Base-by-base conservation (phyloP, 2,329 filamentous ascomycete genomes). In the Trichophyton mentagrophytes region DNA sequence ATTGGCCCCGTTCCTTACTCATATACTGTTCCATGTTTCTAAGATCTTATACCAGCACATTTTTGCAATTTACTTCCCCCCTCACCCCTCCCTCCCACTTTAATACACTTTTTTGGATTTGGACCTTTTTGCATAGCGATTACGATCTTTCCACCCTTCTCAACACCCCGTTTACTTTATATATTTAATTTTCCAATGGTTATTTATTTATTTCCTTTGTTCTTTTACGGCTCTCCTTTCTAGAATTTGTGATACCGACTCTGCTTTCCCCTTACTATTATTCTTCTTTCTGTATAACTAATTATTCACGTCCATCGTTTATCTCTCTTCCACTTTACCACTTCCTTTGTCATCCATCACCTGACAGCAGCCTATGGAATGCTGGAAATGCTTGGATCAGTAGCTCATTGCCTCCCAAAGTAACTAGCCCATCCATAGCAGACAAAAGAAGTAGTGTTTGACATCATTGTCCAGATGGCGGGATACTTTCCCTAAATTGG, bases 191-290 rank as follows among this genome's bases (percentile, higher is more conserved):
- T 30, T 6, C n/a, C 9, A 13, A 38, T 44, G 15, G 13, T 56
- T 55, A 49, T 46, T 60, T 20, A 33, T 20, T 46, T 60, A n/a
- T 36, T 59, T 57, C 22, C 56, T 62, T 9, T 47, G n/a, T 22
- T 61, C 25, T 59, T 58, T 51, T 61, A 51, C 42, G 36, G 22
- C 42, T 61, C 22, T 62, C 17, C 46, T 49, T 20, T 57, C 7
- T 59, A 46, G 27, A 27, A 61, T 65, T 68, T 64, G 67, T 62
- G 67, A 62, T 64, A 65, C 72, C 71, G 71, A 70, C 73, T 69
- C 68, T 44, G 15, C 66, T 69, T 57, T 57, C 9, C 15, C 27
- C 20, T 42, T 57, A 11, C n/a, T 57, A 20, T 57, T 57, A n/a
- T 33, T 57, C 20, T 57, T 57, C 17, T 40, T 7, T 22, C 5